phyloP scores from a whole-genome alignment of 176 grass and related monocot genomes.

The Paspalum notatum region DNA sequence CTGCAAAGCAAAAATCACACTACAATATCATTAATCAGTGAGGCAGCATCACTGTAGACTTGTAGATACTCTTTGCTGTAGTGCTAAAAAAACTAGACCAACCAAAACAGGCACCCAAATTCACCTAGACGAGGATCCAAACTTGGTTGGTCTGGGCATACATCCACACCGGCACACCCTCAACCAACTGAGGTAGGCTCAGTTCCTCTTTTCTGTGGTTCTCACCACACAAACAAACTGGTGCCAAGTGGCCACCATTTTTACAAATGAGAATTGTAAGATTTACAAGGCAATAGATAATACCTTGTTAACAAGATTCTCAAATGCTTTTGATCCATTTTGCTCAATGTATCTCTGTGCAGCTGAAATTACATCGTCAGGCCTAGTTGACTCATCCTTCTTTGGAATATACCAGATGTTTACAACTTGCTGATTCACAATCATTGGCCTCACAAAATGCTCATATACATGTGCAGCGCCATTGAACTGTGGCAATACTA shows the following conservation, averaged over 20 bases:
- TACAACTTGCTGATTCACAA: conserved; percentile 79
- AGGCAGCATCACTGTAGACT: background rate
- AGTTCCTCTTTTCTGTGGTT: background rate
- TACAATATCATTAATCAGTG: background rate
- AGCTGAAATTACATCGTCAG: conserved; percentile 75
- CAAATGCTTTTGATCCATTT: conserved; percentile 88
- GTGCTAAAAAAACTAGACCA: no score
- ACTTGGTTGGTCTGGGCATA: no score
- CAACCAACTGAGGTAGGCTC: no score
- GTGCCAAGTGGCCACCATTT: conserved; percentile 4
- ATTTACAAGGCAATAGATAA: conserved; percentile 21
- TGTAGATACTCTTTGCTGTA: background rate
- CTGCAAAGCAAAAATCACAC: background rate
- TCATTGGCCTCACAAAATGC: conserved; percentile 77
- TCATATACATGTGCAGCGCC: conserved; percentile 92
- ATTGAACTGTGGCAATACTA: conserved; percentile 91
- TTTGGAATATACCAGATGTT: conserved; percentile 78
- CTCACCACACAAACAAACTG: conserved; percentile 24
- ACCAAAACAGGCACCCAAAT: no score
- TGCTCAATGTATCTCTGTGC: conserved; percentile 86
- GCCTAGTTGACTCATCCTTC: conserved; percentile 60
- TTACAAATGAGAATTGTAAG: conserved; percentile 18
- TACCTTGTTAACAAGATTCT: conserved; percentile 89
- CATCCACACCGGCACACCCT: no score
- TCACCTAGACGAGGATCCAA: no score